Evolutionary conservation across 2,329 filamentous ascomycete genomes (phyloP).

Genomic region (Alternaria sp.): DNA sequence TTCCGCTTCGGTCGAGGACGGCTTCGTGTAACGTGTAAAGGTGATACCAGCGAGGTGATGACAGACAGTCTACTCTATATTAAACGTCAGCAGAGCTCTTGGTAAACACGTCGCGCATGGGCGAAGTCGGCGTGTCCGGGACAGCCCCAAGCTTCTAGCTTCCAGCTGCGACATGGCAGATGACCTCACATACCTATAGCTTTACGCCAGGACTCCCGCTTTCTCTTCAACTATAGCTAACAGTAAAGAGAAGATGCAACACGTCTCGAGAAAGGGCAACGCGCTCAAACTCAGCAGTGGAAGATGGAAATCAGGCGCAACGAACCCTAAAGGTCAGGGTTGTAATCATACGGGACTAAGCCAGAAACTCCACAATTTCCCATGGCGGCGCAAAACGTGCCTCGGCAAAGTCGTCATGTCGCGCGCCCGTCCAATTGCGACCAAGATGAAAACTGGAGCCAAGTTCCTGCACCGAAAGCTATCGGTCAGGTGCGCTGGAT

Average conservation of each 20-base stretch:
- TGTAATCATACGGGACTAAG: not conserved
- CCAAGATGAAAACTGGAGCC: not conserved
- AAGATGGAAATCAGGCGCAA: not conserved
- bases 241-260: not conserved
- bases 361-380: conserved; percentile 1
- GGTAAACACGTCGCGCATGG: not conserved
- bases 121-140: conserved; percentile 18
- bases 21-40: not conserved
- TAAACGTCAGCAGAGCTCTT: conserved; percentile 8
- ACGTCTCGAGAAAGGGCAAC: not conserved
- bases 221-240: not conserved
- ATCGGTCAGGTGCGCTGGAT: not conserved
- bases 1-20: not conserved
- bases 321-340: not conserved
- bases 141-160: conserved; percentile 9
- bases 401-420: not conserved
- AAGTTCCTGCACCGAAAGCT: not conserved
- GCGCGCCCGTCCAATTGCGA: not conserved
- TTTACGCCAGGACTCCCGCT: not conserved
- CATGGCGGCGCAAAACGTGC: not conserved
- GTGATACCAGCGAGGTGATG: not conserved
- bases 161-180: not conserved
- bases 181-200: conserved; percentile 1
- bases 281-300: not conserved
- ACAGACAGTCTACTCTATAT: conserved; percentile 3